Percentiles rank a stretch among this genome's conserved stretches.
Evolutionary conservation across 306 rosid species (phyloP).

Genomic region (Heteromeles arbutifolia): DNA sequence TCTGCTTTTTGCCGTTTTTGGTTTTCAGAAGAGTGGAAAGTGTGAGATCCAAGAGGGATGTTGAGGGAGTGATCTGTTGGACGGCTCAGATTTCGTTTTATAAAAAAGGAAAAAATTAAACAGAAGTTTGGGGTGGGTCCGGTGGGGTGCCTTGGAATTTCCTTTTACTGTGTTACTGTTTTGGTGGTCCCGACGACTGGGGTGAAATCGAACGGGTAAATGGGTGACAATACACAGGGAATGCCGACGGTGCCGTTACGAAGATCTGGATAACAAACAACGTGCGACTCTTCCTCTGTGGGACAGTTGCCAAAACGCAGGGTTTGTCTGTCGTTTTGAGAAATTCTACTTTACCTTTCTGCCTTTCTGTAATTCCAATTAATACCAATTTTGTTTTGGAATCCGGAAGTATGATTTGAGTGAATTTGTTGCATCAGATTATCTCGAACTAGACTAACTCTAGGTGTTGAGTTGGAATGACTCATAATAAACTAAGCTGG

Average conservation of each 20-base stretch:
- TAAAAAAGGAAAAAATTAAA: neutral
- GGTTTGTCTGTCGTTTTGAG: neutral
- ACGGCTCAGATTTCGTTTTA: slow-evolving; percentile 39
- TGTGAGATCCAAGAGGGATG: slow-evolving; percentile 43
- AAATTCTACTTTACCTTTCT: neutral
- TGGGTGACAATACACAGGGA: neutral
- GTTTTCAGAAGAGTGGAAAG: slow-evolving; percentile 1
- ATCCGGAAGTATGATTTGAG: no score
- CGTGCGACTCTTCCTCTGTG: neutral
- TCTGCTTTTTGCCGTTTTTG: neutral
- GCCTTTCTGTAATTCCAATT: neutral
- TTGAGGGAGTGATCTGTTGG: slow-evolving; percentile 18
- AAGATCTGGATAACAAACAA: neutral
- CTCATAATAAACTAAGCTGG: no score
- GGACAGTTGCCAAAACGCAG: neutral
- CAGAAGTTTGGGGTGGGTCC: neutral
- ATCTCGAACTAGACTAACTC: no score
- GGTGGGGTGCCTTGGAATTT: neutral
- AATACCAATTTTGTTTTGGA: neutral
- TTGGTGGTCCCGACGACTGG: slow-evolving; percentile 13
- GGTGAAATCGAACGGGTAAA: neutral
- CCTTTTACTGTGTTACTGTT: neutral
- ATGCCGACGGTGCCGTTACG: slow-evolving; percentile 18
- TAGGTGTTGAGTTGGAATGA: no score
- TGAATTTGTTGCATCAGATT: no score